These are phyloP conservation scores for Podospora conica DNA, from an alignment of 495 filamentous ascomycete species.

Conservation along the genomic window DNA sequence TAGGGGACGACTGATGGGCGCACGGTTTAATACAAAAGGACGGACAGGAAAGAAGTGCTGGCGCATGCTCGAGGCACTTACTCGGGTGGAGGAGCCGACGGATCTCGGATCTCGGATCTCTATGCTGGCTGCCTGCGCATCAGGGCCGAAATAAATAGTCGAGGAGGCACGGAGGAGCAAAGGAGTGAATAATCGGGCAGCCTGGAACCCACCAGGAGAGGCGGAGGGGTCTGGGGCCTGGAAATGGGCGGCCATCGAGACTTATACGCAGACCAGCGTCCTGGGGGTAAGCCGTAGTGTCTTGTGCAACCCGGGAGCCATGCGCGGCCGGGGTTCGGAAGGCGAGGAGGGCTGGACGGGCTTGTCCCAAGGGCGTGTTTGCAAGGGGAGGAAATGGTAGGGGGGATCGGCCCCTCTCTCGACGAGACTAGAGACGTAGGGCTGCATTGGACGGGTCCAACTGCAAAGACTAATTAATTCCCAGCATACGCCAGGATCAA, in stretches of 20 bases:
- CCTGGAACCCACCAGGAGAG: slow-evolving; percentile 6
- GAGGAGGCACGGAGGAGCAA: neutral
- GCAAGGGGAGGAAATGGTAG: slow-evolving; percentile 11
- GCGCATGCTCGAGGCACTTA: slow-evolving; percentile 3
- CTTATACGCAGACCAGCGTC: slow-evolving; percentile 11
- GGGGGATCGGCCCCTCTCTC: neutral
- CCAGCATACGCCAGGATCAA: neutral
- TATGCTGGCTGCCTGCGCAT: neutral
- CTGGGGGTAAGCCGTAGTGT: slow-evolving; percentile 2
- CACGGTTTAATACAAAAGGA: neutral
- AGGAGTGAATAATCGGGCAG: slow-evolving; percentile 7
- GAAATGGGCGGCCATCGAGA: slow-evolving; percentile 12
- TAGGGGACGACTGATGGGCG: neutral
- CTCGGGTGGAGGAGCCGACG: neutral
- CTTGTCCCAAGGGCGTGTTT: neutral
- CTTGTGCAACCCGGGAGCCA: slow-evolving; percentile 12
- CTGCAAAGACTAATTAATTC: slow-evolving; percentile 15
- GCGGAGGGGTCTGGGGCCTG: neutral
- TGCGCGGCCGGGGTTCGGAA: slow-evolving; percentile 8
- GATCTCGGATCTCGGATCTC: neutral
- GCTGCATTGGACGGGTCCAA: slow-evolving; percentile 11
- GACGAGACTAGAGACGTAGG: slow-evolving; percentile 1
- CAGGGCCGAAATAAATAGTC: neutral
- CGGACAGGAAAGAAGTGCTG: neutral
- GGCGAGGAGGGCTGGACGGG: slow-evolving; percentile 6